Evolutionary conservation across 495 filamentous ascomycete genomes (phyloP), one percentile per base, ranked within the genome.

Genomic region (Penicillium robsamsonii): DNA sequence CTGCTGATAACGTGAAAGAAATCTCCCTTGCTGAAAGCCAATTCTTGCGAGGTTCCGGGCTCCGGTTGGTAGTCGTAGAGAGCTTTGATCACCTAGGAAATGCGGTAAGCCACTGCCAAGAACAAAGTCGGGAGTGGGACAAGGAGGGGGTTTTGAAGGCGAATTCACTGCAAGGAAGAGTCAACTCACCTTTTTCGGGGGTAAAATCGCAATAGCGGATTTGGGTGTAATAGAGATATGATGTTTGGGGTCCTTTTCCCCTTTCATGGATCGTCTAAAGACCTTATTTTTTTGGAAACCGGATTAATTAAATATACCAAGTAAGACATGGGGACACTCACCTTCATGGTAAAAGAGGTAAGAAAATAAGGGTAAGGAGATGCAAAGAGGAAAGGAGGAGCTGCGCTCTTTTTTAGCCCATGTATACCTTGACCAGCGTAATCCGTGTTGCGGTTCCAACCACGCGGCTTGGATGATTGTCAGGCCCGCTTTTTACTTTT

Each of bases 1-100:
- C 93, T 88, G 66, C 90, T 92, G 71, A 97, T 92, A 53, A 98
- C 95, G 77, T 97, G 93, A 72, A 98, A 96, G 74, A 97, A 98
- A 69, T 98, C 94, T 62, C 94, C 94, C 65, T 90, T 88, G 62
- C 85, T 87, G 73, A 98, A 98, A 60, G 86, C 86, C 62, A 98
- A 79, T 76, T 97, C 91, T 67, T 92, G 87, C 15, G 66, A 70
- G 50, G 76, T 71, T 13, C 81, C 73, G 33, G 80, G 84, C 65
- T 86, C 80, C 46, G 90, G 89, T 60, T 86, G 76, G 74, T 97
- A 97, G 68, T 96, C 91, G 79, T 92, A 96, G 42, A 97, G 86
- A 13, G 94, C 93, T 79, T 91, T 90, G 67, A 98, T 98, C 45
- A 98, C 93, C 94, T 98, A 18, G 38, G 45, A 56, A 24, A 56